These are phyloP conservation scores for Wickerhamiella musiphila DNA, from an alignment of 805 yeast species.

Conservation along the genomic window DNA sequence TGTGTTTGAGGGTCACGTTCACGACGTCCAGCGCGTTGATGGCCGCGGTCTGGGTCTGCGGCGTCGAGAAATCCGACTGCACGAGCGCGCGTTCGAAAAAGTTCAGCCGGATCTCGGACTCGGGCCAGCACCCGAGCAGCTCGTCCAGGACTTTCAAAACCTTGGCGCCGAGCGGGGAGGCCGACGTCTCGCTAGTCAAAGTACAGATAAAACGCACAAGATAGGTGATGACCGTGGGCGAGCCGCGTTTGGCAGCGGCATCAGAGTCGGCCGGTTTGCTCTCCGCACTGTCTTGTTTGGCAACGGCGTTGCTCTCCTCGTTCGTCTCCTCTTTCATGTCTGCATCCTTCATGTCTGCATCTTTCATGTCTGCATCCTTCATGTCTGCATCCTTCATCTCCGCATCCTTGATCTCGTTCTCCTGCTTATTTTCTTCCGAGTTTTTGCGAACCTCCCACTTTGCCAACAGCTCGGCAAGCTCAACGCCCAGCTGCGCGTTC, in stretches of 20 bases:
- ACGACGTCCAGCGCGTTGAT: slow-evolving; percentile 84
- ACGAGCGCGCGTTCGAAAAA: slow-evolving; percentile 79
- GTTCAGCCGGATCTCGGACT: slow-evolving; percentile 67
- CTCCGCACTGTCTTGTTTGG: slow-evolving; percentile 27
- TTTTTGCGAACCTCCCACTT: slow-evolving; percentile 55
- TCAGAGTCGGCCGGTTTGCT: slow-evolving; percentile 38
- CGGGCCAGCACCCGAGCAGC: slow-evolving; percentile 71
- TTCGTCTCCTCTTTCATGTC: no score
- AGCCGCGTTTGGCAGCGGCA: slow-evolving; percentile 71
- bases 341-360: no score
- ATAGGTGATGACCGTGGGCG: slow-evolving; percentile 76
- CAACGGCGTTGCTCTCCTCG: slow-evolving; percentile 9
- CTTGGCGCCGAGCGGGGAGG: slow-evolving; percentile 62
- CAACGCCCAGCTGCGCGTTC: slow-evolving; percentile 73
- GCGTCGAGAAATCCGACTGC: slow-evolving; percentile 54
- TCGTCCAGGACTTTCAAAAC: slow-evolving; percentile 65
- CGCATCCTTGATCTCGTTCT: slow-evolving; percentile 6
- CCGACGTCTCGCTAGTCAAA: slow-evolving; percentile 45
- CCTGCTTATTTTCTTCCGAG: slow-evolving; percentile 8
- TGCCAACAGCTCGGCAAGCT: slow-evolving; percentile 67
- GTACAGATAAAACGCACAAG: slow-evolving; percentile 77
- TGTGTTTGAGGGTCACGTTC: slow-evolving; percentile 65
- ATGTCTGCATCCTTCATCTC: slow-evolving; percentile 18
- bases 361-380: no score
- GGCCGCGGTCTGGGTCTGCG: slow-evolving; percentile 49